A percentile compares a stretch with the other conserved stretches of the same genome.
Evolutionary conservation across 495 filamentous ascomycete genomes (phyloP).

Genomic region (Neurospora pannonica): DNA sequence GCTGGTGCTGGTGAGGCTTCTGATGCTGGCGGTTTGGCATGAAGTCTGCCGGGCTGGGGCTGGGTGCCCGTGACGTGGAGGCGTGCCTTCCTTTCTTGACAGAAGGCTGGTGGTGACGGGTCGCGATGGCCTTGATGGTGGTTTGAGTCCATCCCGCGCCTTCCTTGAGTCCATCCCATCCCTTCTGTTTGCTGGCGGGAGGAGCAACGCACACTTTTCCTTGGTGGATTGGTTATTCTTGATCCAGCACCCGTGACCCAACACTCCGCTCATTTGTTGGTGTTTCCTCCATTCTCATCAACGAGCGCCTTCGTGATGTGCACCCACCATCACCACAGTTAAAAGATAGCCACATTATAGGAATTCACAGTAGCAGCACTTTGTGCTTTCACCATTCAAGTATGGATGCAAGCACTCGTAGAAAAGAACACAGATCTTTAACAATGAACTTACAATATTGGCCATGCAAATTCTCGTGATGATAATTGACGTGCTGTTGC

Average conservation of each 20-base stretch:
- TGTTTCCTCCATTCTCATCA: background rate
- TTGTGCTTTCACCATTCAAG: background rate
- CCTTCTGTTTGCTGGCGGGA: background rate
- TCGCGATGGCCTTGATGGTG: background rate
- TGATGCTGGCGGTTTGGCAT: too few relatives aligned
- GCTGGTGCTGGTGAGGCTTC: too few relatives aligned
- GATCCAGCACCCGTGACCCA: background rate
- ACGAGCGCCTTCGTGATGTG: background rate
- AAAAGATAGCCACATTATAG: too few relatives aligned
- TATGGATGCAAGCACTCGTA: too few relatives aligned
- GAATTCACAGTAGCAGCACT: too few relatives aligned
- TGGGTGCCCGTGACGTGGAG: background rate
- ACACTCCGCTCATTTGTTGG: background rate
- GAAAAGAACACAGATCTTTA: too few relatives aligned
- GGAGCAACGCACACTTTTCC: background rate
- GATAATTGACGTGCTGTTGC: background rate
- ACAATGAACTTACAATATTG: background rate
- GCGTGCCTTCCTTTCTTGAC: background rate
- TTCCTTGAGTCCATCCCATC: background rate
- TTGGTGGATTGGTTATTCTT: background rate
- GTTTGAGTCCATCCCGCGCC: background rate
- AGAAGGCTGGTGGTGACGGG: background rate
- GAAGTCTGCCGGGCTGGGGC: too few relatives aligned
- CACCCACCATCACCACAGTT: background rate
- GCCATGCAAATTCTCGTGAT: background rate